These are phyloP conservation scores for Geosmithia flava DNA, from an alignment of 2,329 filamentous ascomycete species.

Conservation along the genomic window DNA sequence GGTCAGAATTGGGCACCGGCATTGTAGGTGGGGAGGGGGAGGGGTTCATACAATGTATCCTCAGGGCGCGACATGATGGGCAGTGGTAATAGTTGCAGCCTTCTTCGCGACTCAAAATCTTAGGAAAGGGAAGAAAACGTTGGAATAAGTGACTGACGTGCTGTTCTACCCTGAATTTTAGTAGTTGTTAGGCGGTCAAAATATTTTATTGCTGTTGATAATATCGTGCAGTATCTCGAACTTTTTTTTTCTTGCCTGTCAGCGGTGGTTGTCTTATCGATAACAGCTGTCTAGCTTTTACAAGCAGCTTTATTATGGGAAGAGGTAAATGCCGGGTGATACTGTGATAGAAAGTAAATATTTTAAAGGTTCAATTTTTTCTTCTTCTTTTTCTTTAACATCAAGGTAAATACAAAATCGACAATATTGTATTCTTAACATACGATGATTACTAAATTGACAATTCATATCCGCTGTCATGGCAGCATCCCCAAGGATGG, in stretches of 20 bases:
- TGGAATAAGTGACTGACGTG: not conserved
- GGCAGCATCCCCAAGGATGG: no score
- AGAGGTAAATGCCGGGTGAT: no score
- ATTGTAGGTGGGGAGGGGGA: slow-evolving; percentile 7
- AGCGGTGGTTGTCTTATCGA: not conserved
- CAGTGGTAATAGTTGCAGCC: not conserved
- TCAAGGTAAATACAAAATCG: no score
- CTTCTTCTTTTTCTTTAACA: no score
- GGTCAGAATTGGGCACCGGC: not conserved
- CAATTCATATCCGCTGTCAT: no score
- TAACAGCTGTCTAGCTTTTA: not conserved
- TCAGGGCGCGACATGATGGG: slow-evolving; percentile 87
- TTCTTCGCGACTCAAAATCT: not conserved
- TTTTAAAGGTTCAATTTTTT: no score
- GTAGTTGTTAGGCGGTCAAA: not conserved
- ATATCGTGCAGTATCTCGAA: no score
- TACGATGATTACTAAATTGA: no score
- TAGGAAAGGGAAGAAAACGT: not conserved
- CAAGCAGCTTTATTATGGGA: not conserved
- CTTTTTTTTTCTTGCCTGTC: no score
- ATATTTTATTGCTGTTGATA: not conserved
- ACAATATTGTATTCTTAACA: no score
- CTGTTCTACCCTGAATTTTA: not conserved
- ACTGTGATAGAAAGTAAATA: no score
- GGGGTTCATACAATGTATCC: slow-evolving; percentile 63